phyloP scores from a whole-genome alignment of 352 stramenopile genomes.

The Phytopythium montanum region DNA sequence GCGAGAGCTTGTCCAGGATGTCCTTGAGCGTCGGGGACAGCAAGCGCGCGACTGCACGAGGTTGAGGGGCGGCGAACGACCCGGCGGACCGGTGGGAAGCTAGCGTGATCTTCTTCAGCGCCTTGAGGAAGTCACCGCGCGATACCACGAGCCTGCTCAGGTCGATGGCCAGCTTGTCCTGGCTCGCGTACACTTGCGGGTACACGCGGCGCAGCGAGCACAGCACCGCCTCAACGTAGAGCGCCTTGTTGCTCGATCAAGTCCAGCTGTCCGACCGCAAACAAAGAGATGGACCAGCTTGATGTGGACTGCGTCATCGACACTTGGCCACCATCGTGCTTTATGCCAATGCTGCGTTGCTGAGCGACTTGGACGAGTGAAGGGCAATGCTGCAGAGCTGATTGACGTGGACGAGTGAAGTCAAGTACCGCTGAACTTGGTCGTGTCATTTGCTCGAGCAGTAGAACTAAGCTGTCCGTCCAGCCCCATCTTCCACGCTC shows the following conservation, averaged over 20 bases:
- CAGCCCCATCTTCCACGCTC: too few species aligned
- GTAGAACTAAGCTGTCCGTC: too few species aligned
- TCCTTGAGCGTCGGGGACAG: conserved; percentile 30
- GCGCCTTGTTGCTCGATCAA: conserved; percentile 88
- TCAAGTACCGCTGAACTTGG: too few species aligned
- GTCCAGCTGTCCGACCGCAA: too few species aligned
- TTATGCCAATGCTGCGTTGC: too few species aligned
- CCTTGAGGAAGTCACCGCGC: conserved; percentile 64
- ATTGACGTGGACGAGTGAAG: too few species aligned
- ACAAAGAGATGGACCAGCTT: too few species aligned
- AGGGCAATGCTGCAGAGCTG: too few species aligned
- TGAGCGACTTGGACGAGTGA: too few species aligned
- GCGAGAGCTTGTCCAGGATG: conserved; percentile 40
- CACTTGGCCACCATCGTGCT: too few species aligned
- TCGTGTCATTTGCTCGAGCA: too few species aligned
- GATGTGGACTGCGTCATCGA: too few species aligned
- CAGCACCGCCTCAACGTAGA: conserved; percentile 89
- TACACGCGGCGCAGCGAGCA: conserved; percentile 84
- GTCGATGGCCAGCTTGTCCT: conserved; percentile 77
- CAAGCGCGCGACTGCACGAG: conserved; percentile 45
- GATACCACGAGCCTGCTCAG: conserved; percentile 68
- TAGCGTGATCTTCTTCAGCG: conserved; percentile 77
- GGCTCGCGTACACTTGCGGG: conserved; percentile 82
- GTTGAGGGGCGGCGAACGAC: conserved; percentile 72
- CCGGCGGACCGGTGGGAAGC: conserved; percentile 72